A percentile compares a stretch with the other conserved stretches of the same genome.
Evolutionary conservation across 2,329 filamentous ascomycete genomes (phyloP).

Genomic region (Venturia aucupariae): DNA sequence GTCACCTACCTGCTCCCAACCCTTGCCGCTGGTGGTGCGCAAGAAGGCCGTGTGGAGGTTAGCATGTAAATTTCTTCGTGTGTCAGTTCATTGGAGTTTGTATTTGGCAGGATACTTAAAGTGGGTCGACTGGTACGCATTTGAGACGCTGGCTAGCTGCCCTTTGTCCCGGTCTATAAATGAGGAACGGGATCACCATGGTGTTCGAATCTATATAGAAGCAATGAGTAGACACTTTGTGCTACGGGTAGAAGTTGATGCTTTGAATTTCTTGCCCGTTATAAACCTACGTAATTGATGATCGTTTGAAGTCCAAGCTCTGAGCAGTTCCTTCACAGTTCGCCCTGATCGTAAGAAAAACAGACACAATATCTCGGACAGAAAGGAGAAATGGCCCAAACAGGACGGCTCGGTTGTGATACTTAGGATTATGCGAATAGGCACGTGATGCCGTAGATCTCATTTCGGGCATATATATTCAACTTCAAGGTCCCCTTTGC

Average conservation of each 20-base stretch:
- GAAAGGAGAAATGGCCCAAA: too few relatives aligned
- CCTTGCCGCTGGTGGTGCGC: conserved; percentile 22
- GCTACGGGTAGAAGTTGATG: not conserved
- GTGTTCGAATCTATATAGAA: not conserved
- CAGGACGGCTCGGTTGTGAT: too few relatives aligned
- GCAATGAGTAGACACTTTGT: not conserved
- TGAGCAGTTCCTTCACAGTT: not conserved
- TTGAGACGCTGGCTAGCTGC: conserved; percentile 3
- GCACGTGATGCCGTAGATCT: too few relatives aligned
- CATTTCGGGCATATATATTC: too few relatives aligned
- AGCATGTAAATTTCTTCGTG: conserved; percentile 19
- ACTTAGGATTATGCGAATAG: too few relatives aligned
- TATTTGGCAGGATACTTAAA: not conserved
- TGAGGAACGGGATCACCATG: not conserved
- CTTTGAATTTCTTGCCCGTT: not conserved
- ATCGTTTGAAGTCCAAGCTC: not conserved
- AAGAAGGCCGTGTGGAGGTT: conserved; percentile 35
- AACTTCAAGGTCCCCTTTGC: too few relatives aligned
- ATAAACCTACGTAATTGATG: not conserved
- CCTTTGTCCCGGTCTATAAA: not conserved
- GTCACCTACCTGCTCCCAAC: conserved; percentile 23
- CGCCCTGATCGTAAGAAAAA: too few relatives aligned
- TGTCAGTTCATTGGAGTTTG: conserved; percentile 4
- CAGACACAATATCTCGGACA: too few relatives aligned
- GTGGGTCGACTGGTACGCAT: not conserved